Evolutionary conservation across 2,329 filamentous ascomycete genomes (phyloP), one percentile per base, ranked within the genome.

Genomic region (Paracoccidioides lutzii): DNA sequence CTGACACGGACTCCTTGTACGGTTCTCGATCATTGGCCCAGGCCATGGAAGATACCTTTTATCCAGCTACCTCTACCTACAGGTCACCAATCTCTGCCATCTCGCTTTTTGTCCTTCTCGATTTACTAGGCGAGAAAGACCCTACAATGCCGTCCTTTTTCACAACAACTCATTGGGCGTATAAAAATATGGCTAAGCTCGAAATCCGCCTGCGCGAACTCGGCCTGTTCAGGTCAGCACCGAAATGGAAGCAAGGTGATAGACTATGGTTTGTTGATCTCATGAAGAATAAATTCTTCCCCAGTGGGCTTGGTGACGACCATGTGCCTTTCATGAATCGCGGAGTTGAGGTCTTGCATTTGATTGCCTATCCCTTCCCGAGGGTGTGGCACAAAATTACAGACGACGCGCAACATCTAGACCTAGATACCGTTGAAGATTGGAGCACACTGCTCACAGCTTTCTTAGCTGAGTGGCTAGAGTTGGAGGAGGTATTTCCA

Each of bases 391-490:
- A 98, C 72, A 85, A 77, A 1, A 82, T 90, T 64, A 74, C 83
- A 0, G 93, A 98, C 66, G 85, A 95, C 63, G 91, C 82, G 1
- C 83, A 84, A 61, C 87, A 97, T 71, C 73, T 98, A 55, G 89
- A 98, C 69, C 74, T 85, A 61, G 76, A 81, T 7, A 91, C 87
- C 0, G 81, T 90, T 40, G 80, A 87, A 63, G 93, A 98, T 69
- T 98, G 93, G 93, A 82, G 86, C 15, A 83, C 81, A 67, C 84
- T 98, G 51, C 76, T 91, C 5, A 85, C 87, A 0, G 90, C 83
- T 0, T 98, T 97, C 73, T 80, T 83, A 38, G 84, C 87, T 0
- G 91, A 97, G 71, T 97, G 90, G 90, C 81, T 97, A 81, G 90
- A 95, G 61, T 71, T 97, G 58, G 82, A 84, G 60, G 81, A 76